phyloP scores from a whole-genome alignment of 208 protist species.

The Leishmania gerbilli region DNA sequence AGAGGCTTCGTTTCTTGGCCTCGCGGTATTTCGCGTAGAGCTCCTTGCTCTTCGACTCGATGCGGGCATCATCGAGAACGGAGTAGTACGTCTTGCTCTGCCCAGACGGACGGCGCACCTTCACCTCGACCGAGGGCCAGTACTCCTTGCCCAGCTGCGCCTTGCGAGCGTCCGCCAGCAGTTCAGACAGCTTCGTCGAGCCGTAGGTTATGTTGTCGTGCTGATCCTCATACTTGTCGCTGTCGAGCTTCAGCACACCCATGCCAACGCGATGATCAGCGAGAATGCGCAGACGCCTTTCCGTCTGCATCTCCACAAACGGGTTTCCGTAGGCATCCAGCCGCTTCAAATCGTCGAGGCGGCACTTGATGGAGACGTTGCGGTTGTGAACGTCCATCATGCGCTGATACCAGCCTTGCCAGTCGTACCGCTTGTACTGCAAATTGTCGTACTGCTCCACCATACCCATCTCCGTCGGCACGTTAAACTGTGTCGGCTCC shows the following conservation, averaged over 20 bases:
- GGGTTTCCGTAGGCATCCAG: slow-evolving; percentile 73
- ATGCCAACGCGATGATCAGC: slow-evolving; percentile 80
- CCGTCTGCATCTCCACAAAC: slow-evolving; percentile 84
- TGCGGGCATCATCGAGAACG: slow-evolving; percentile 80
- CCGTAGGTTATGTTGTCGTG: slow-evolving; percentile 85
- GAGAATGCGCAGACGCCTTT: slow-evolving; percentile 84
- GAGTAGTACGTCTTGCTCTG: slow-evolving; percentile 90
- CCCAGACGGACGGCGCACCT: slow-evolving; percentile 83
- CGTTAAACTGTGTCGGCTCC: slow-evolving; percentile 69
- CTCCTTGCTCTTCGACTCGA: slow-evolving; percentile 78
- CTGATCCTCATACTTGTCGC: slow-evolving; percentile 91
- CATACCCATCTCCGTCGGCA: slow-evolving; percentile 81
- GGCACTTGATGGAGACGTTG: slow-evolving; percentile 85
- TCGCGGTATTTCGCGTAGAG: slow-evolving; percentile 85
- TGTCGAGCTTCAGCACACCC: slow-evolving; percentile 88
- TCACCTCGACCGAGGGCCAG: slow-evolving; percentile 90
- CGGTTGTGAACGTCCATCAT: slow-evolving; percentile 91
- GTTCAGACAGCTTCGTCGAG: slow-evolving; percentile 69
- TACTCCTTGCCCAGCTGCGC: slow-evolving; percentile 87
- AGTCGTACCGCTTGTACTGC: slow-evolving; percentile 92
- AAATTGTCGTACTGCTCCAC: slow-evolving; percentile 91
- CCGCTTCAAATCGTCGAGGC: slow-evolving; percentile 78
- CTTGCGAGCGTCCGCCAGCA: slow-evolving; percentile 90
- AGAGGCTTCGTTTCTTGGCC: slow-evolving; percentile 89
- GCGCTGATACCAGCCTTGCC: slow-evolving; percentile 91